Base-by-base conservation (phyloP, 495 filamentous ascomycete species). In the Aspergillus cavernicola region DNA sequence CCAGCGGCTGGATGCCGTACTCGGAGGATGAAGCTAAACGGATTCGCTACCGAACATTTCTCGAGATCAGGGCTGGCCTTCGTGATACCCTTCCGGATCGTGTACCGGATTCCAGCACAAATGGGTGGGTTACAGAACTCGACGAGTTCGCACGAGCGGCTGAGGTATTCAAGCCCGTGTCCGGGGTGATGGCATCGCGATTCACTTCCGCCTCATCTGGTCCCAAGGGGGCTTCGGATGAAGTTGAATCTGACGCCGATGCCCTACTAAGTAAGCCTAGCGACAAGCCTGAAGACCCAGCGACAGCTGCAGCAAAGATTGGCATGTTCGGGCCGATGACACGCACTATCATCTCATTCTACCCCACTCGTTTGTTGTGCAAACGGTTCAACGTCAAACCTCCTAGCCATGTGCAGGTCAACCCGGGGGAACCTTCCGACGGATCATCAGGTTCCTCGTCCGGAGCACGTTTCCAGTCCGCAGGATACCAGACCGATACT, bases 301-400 rank as follows among this genome's bases (percentile, higher is more conserved):
- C 89, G 3, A 88, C 90, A 53, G 83, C 88, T 57, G 93, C 93
- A 5, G 93, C 93, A n/a, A 86, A 80, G 54, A 65, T 96, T 58
- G 90, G 90, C 22, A 95, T 97, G 90, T 97, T 89, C 67, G 93
- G 93, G 0, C 78, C 83, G 2, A 78, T 97, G 82, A 98, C 93
- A 3, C 74, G 93, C 39, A 82, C 76, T 6, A 73, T 75, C 1
- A 54, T 79, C n/a, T 79, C 84, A 6, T 97, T 95, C 62, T 87
- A 84, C 63, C 93, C 95, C 11, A 83, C 87, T 8, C 76, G 90
- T 44, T 67, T 98, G 36, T 67, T 98, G 26, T 97, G 93, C 71
- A 98, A 98, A 69, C 78, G 93, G 16, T 96, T 97, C 60, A 89
- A 89, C 59, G 84, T 97, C 11, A 82, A 80, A 58, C 85, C 88